These are phyloP conservation scores for Akanthomyces uredinophilus DNA, from an alignment of 2,329 filamentous ascomycete species.

Conservation along the genomic window DNA sequence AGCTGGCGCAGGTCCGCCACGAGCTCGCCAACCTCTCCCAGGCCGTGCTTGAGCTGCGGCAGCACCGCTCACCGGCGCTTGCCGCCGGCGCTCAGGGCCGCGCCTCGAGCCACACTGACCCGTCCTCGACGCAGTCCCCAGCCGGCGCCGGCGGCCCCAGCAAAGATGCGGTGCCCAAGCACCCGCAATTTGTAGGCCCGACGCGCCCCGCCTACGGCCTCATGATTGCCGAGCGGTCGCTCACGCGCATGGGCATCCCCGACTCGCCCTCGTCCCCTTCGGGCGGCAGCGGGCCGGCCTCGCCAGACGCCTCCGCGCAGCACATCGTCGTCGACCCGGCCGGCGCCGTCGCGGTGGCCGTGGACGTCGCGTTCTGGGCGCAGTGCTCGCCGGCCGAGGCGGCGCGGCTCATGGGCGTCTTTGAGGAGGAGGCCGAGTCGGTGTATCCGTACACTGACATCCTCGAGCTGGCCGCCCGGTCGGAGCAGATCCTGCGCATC, in stretches of 20 bases:
- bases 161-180: conserved; percentile 22
- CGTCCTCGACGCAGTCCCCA: conserved; percentile 12
- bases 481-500: conserved; percentile 24
- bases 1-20: conserved; percentile 26
- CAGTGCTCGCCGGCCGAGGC: conserved; percentile 24
- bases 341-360: conserved; percentile 13
- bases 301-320: conserved; percentile 19
- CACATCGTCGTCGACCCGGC: conserved; percentile 20
- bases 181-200: conserved; percentile 33
- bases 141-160: conserved; percentile 2
- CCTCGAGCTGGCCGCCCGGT: conserved; percentile 21
- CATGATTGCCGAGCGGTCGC: conserved; percentile 30
- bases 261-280: conserved; percentile 11
- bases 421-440: conserved; percentile 35
- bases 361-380: conserved; percentile 22
- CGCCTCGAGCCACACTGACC: conserved; percentile 1
- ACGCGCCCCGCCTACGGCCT: conserved; percentile 32
- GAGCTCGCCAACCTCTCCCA: conserved; percentile 27
- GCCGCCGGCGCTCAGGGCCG: neutral
- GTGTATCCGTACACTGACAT: conserved; percentile 32
- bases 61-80: conserved; percentile 15
- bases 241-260: conserved; percentile 32
- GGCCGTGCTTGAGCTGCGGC: conserved; percentile 23
- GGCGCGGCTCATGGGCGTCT: conserved; percentile 29
- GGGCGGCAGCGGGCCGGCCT: neutral